A percentile compares a stretch with the other conserved stretches of the same genome.
Evolutionary conservation across 176 grass and related monocot species (phyloP).

Genomic region (Ampelocalamus luodianensis): DNA sequence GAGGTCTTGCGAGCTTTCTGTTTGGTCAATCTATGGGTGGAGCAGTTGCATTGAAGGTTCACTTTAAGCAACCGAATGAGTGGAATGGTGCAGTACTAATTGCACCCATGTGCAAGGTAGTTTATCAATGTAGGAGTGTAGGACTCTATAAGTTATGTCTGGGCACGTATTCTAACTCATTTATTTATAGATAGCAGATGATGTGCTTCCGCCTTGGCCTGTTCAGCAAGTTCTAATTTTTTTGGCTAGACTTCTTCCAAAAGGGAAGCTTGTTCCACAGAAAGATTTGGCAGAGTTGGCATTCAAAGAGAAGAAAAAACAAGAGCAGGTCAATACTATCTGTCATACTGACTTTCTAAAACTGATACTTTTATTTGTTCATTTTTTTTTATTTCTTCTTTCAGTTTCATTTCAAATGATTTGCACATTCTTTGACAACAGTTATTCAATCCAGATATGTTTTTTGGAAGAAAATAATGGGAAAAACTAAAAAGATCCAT

Average conservation of each 20-base stretch:
- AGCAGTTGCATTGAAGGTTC: conserved; percentile 89
- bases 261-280: conserved; percentile 88
- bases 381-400: too few species aligned
- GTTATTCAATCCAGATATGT: background rate
- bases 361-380: background rate
- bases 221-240: conserved; percentile 82
- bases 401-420: conserved; percentile 12
- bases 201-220: conserved; percentile 84
- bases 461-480: conserved; percentile 16
- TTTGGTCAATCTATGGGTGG: conserved; percentile 98
- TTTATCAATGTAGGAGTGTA: background rate
- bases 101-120: conserved; percentile 98
- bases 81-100: conserved; percentile 94
- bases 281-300: conserved; percentile 93
- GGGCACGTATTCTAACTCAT: too few species aligned
- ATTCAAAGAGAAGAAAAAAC: conserved; percentile 81
- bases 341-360: background rate
- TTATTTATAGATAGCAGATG: conserved; percentile 78
- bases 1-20: conserved; percentile 74
- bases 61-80: conserved; percentile 81
- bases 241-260: conserved; percentile 78
- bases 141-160: too few species aligned
- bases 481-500: background rate
- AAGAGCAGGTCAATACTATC: conserved; percentile 62
- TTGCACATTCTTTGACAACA: background rate